Evolutionary conservation across 257 asterid species (phyloP).

Genomic region (Lantana camara): DNA sequence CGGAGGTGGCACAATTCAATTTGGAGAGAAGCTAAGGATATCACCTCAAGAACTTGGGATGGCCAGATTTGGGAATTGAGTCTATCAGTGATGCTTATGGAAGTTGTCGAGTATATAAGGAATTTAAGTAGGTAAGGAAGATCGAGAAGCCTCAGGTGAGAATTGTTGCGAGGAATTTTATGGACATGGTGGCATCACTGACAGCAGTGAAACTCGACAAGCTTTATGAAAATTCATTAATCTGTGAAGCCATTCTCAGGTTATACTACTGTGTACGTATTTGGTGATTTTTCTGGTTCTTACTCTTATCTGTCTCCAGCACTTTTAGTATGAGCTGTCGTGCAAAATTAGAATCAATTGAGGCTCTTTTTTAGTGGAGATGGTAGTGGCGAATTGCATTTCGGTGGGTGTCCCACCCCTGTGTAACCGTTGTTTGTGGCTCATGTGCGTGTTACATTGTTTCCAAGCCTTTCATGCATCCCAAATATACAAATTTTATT

Average conservation of each 20-base stretch:
- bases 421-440: too few species aligned
- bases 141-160: conserved; percentile 86
- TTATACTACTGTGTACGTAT: conserved; percentile 21
- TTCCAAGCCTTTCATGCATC: too few species aligned
- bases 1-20: conserved; percentile 1
- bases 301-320: background rate
- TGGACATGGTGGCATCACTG: conserved; percentile 99
- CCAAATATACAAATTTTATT: too few species aligned
- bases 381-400: background rate
- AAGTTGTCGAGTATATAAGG: conserved; percentile 3
- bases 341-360: background rate
- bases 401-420: too few species aligned
- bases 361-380: conserved; percentile 1
- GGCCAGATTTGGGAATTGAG: too few species aligned
- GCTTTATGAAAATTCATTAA: conserved; percentile 86
- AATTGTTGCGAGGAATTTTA: conserved; percentile 88
- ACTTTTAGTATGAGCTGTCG: conserved; percentile 1
- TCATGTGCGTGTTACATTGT: too few species aligned
- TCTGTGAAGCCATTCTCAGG: conserved; percentile 97
- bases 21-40: conserved; percentile 19
- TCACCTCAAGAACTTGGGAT: conserved; percentile 24
- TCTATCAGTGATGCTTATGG: conserved; percentile 2
- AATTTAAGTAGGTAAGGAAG: conserved; percentile 9
- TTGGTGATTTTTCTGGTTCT: too few species aligned
- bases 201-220: conserved; percentile 89